These are phyloP conservation scores for Penicillium sp. DNA, from an alignment of 2,329 filamentous ascomycete genomes.

Conservation along the genomic window DNA sequence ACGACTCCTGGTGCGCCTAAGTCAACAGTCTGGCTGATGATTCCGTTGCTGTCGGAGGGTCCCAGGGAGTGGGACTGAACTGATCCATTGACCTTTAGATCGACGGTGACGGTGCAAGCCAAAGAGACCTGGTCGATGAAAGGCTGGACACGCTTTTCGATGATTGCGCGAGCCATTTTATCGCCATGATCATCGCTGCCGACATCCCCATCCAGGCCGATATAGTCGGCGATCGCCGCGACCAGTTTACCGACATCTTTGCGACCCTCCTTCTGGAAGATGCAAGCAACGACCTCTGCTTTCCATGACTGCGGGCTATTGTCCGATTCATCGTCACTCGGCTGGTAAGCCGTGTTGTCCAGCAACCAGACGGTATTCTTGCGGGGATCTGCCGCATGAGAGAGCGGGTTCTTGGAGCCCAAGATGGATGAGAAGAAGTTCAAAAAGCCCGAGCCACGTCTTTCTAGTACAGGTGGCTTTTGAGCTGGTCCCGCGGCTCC, in stretches of 20 bases:
- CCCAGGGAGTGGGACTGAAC: constrained; percentile 53
- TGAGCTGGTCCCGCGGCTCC: not conserved
- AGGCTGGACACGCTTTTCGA: constrained; percentile 55
- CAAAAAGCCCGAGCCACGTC: constrained; percentile 15
- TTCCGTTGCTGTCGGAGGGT: constrained; percentile 66
- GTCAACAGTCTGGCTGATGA: constrained; percentile 59
- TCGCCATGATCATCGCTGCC: constrained; percentile 36
- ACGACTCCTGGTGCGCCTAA: constrained; percentile 45
- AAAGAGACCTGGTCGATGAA: constrained; percentile 74
- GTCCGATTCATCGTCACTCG: constrained; percentile 27
- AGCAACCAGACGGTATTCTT: constrained; percentile 78
- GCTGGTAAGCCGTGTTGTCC: constrained; percentile 77
- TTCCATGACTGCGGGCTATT: constrained; percentile 54
- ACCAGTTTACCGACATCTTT: constrained; percentile 64
- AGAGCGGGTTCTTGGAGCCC: constrained; percentile 51
- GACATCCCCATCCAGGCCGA: constrained; percentile 59
- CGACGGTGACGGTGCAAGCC: constrained; percentile 61
- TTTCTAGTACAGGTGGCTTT: constrained; percentile 4
- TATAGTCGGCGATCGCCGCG: constrained; percentile 61
- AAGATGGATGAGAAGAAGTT: constrained; percentile 32
- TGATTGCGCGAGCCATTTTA: constrained; percentile 53
- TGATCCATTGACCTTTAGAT: constrained; percentile 51
- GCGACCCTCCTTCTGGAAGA: constrained; percentile 69
- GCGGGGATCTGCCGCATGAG: constrained; percentile 55
- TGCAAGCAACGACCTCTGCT: constrained; percentile 75